Percentiles rank a stretch among this genome's conserved stretches.
These are phyloP conservation scores for Pilaira anomala DNA, from an alignment of 192 early-diverging fungal species.

Conservation along the genomic window DNA sequence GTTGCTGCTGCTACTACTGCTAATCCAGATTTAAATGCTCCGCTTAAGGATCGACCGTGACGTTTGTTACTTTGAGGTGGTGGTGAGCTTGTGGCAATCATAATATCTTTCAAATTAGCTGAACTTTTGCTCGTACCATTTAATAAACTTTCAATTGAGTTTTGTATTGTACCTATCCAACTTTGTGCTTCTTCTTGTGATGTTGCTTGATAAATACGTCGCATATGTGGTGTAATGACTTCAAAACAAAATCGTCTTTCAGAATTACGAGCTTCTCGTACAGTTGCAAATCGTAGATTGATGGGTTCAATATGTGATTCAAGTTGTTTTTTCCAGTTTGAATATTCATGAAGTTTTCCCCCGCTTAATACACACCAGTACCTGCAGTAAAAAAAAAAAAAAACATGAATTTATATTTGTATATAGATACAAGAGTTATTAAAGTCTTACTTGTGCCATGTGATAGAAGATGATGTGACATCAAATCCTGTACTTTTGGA, in stretches of 20 bases:
- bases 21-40: conserved; percentile 6
- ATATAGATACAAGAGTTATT: conserved; percentile 14
- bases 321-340: conserved; percentile 61
- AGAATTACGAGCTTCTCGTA: conserved; percentile 59
- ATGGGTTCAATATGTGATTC: conserved; percentile 60
- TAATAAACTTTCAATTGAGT: conserved; percentile 65
- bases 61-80: not conserved
- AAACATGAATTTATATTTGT: conserved; percentile 21
- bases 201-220: conserved; percentile 68
- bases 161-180: conserved; percentile 67
- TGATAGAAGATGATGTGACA: conserved; percentile 20
- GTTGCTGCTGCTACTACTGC: not conserved
- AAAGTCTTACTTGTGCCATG: conserved; percentile 45
- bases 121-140: conserved; percentile 39
- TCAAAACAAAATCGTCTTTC: conserved; percentile 75
- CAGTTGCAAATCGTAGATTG: conserved; percentile 63
- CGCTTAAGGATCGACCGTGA: conserved; percentile 15
- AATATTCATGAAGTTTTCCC: conserved; percentile 62
- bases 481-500: conserved; percentile 33
- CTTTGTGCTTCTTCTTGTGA: conserved; percentile 59
- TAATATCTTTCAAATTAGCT: not conserved
- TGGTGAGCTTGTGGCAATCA: not conserved
- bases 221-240: conserved; percentile 57
- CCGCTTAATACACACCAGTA: conserved; percentile 68
- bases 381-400: conserved; percentile 21